Evolutionary conservation across 176 grass and related monocot genomes (phyloP), one percentile per base, ranked within the genome.

Genomic region (Alloteropsis semialata): DNA sequence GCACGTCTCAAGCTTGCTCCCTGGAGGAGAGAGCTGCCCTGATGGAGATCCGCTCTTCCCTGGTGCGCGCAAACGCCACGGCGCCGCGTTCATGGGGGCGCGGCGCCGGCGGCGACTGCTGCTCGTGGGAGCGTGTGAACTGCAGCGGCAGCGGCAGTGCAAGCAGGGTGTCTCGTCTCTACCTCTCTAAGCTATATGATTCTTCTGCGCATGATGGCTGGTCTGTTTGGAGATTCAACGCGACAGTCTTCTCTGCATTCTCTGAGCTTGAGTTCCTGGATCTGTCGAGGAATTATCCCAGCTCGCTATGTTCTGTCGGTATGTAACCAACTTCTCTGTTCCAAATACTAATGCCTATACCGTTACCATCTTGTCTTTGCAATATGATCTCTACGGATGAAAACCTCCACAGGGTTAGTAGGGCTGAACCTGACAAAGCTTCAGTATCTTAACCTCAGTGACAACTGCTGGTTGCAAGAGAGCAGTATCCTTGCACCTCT

Each of bases 391-490:
- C 22, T 66, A 27, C 14, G 3, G 13, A 60, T 17, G 44, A 60
- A 77, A 77, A 79, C 19, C 19, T 37, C 30, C 43, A 50, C 49
- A 84, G 34, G 60, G 13, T 50, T 76, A 39, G 25, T 14, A 16
- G 41, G 50, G 24, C 33, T 65, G 33, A 65, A 65, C 33, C 36
- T 83, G 36, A 83, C 63, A 1, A 83, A 74, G 68, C 81, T 83
- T 17, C 67, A 33, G 36, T 30, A 74, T 72, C 68, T 83, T 4
- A 59, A 74, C 81, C 81, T 83, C 49, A 73, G 37, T 59, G 12
- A 0, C 18, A 86, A 86, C 28, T 39, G 2, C 28, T 39, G 2
- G 11, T 22, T 86, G 43, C 3, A 0, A 15, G 65, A 53, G 5
- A 72, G 36, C 21, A 39, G 36, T 27, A 39, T 39, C 45, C 53